Percentiles rank a stretch among this genome's conserved stretches.
These are phyloP conservation scores for Botrytis hyacinthi DNA, from an alignment of 2,329 filamentous ascomycete species.

Conservation along the genomic window DNA sequence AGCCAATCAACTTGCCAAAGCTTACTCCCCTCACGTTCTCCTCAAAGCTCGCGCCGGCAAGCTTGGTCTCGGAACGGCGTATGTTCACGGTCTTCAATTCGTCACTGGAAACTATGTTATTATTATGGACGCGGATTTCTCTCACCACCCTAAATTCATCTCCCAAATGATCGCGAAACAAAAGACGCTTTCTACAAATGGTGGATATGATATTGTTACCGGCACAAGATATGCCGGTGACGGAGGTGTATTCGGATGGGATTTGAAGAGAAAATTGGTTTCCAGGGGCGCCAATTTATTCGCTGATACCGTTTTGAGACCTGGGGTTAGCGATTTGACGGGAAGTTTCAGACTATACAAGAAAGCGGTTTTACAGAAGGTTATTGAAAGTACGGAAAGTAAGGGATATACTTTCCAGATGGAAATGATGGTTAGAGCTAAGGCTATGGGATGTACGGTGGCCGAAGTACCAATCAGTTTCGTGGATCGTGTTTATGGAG, in stretches of 20 bases:
- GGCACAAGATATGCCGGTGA: slow-evolving; percentile 90
- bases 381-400: slow-evolving; percentile 86
- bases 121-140: slow-evolving; percentile 99
- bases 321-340: slow-evolving; percentile 92
- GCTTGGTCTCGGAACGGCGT: slow-evolving; percentile 37
- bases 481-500: slow-evolving; percentile 91
- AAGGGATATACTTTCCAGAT: slow-evolving; percentile 99
- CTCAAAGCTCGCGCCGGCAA: slow-evolving; percentile 86
- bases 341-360: slow-evolving; percentile 95
- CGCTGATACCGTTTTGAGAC: slow-evolving; percentile 88
- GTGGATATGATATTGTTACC: slow-evolving; percentile 92
- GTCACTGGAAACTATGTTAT: slow-evolving; percentile 92
- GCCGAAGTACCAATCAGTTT: slow-evolving; percentile 96
- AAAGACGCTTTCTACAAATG: slow-evolving; percentile 49
- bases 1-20: slow-evolving; percentile 83
- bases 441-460: slow-evolving; percentile 91
- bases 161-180: slow-evolving; percentile 86
- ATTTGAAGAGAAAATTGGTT: slow-evolving; percentile 84
- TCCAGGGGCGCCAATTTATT: slow-evolving; percentile 90
- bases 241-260: slow-evolving; percentile 93
- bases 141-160: slow-evolving; percentile 99
- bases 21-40: slow-evolving; percentile 75
- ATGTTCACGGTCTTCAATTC: slow-evolving; percentile 61
- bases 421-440: slow-evolving; percentile 98
- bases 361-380: slow-evolving; percentile 82